Base-by-base conservation (phyloP, 176 grass and related monocot genomes). In the Triticum timopheevii region DNA sequence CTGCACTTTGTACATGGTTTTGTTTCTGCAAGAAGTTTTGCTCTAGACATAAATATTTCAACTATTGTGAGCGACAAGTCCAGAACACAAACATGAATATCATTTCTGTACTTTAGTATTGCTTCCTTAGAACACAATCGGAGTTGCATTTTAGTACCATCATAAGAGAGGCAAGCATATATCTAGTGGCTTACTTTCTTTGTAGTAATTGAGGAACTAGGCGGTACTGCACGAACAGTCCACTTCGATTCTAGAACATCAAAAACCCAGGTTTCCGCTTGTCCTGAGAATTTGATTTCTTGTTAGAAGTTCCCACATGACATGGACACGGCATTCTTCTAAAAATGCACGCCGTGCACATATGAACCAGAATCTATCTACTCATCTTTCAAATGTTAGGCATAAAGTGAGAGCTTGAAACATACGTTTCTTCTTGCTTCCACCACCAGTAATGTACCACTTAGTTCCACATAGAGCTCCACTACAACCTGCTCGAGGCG, bases 371-470 rank as follows among this genome's bases (percentile, higher is more conserved):
- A 83, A 67, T 20, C 58, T n/a, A 87, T n/a, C 44, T 42, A 83
- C 11, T 67, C 13, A 44, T 75, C 47, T 73, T 80, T 61, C 22
- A 87, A 80, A 66, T 49, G 25, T 6, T 89, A 81, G 59, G 20
- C 13, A 82, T 74, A 81, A 80, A 52, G 56, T 34, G 34, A 72
- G 65, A 68, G 74, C 34, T 84, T 25, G 11, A 64, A 75, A 73
- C 86, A 27, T 96, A 99, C 97, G 67, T 79, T 94, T 96, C 88
- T 92, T 96, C 92, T 94, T 99, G 92, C 94, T 99, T 85, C 90
- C 94, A 25, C 97, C 97, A 0, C 97, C 97, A 77, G 89, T 87
- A 65, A 99, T 99, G 73, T 99, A 99, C 94, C 92, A 99, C 67
- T 99, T 99, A 73, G 91, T 96, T 85, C 94, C 97, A 94, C 88